Evolutionary conservation across 331 rosid genomes (phyloP).

Genomic region (Pyrus hybrid): DNA sequence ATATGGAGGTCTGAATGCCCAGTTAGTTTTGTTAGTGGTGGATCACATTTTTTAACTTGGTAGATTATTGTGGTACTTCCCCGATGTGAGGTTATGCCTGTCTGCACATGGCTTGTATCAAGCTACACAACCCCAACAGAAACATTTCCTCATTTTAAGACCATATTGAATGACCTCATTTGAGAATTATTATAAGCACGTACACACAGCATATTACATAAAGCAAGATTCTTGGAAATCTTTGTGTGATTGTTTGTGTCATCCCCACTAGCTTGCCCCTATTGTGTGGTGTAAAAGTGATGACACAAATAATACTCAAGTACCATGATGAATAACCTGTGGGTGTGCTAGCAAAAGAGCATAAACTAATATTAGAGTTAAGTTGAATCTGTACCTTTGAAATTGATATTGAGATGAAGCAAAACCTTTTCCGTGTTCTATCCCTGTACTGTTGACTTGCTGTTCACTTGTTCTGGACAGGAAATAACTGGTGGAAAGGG

Average conservation of each 20-base stretch:
- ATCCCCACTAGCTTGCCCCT: not conserved
- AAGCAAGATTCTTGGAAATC: not conserved
- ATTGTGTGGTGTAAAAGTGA: not conserved
- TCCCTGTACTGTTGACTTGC: not conserved
- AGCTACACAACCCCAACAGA: not conserved
- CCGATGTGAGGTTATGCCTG: no score
- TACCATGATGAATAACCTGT: not conserved
- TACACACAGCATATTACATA: not conserved
- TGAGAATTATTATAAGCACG: not conserved
- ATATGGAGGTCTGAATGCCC: not conserved
- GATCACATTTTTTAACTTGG: no score
- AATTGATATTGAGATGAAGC: not conserved
- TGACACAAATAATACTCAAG: not conserved
- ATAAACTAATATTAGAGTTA: not conserved
- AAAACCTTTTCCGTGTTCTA: not conserved
- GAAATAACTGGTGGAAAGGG: constrained; percentile 93
- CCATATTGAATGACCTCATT: not conserved
- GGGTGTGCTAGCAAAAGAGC: not conserved
- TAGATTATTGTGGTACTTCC: no score
- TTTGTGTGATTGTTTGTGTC: not conserved
- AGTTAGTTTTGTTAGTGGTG: not conserved
- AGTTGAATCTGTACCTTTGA: not conserved
- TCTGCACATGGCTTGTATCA: no score
- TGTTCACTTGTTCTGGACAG: constrained; percentile 32
- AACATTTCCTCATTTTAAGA: not conserved